Base-by-base conservation (phyloP, 1,139 yeast species). In the Suhomyces ambrosiae region DNA sequence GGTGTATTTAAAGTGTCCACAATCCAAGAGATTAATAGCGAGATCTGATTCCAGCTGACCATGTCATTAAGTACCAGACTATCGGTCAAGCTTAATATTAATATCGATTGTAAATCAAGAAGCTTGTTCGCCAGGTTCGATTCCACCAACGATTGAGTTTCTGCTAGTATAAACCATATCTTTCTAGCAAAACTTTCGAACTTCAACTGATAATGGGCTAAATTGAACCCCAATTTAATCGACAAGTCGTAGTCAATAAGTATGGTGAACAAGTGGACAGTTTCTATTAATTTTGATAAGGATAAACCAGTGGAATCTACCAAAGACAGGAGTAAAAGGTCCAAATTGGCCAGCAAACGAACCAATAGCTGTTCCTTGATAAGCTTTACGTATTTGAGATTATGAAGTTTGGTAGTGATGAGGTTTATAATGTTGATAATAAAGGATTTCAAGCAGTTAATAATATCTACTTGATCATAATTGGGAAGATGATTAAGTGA, bases 171-270 rank as follows among this genome's bases (percentile, higher is more conserved):
- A 38, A 63, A 65, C 68, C 73, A 68, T 6, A 68, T 41, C 41
- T 62, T 65, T 31, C 71, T 52, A 14, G 64, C 55, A 27, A 52
- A 50, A 23, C 62, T 54, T 35, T 68, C 74, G 30, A 69, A 57
- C 25, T 50, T 56, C n/a, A 63, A 46, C 32, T 59, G 63, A 38
- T 51, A 52, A 16, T 41, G 45, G 9, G 49, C 45, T 14, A 50
- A 41, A 38, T 56, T 53, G 6, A 66, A 39, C 18, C 58, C 50
- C 25, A 71, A 47, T 42, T 63, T 68, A 11, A 49, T 47, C n/a
- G 65, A 44, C 7, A 70, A 47, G 27, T 67, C 76, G 38, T 55
- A 58, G 44, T 69, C 74, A 42, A 66, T 63, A 15, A 71, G 40
- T 4, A 70, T 59, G 4, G 71, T 54, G 39, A 60, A 66, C 11